Evolutionary conservation across 2,329 filamentous ascomycete species (phyloP).

Genomic region (Fusarium robinianum): DNA sequence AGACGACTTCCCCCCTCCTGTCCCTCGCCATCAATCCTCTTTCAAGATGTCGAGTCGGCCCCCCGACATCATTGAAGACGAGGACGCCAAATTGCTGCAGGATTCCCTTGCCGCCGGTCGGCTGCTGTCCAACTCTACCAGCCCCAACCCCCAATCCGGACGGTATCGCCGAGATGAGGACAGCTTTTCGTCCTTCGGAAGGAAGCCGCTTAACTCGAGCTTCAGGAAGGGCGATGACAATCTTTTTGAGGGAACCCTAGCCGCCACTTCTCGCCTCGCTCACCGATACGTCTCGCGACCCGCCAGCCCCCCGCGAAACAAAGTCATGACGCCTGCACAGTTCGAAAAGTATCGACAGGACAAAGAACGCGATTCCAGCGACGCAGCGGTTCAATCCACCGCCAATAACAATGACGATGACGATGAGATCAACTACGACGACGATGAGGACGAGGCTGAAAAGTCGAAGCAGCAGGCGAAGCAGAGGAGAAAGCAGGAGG

Average conservation of each 20-base stretch:
- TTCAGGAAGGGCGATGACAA: conserved; percentile 57
- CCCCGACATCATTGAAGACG: conserved; percentile 52
- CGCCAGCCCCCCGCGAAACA: conserved; percentile 58
- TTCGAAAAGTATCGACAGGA: conserved; percentile 82
- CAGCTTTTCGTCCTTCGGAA: conserved; percentile 40
- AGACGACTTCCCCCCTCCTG: conserved; percentile 46
- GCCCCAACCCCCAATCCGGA: conserved; percentile 21
- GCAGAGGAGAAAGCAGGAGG: conserved; percentile 85
- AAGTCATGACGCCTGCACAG: conserved; percentile 88
- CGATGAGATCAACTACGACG: conserved; percentile 68
- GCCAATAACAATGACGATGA: conserved; percentile 65
- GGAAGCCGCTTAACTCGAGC: conserved; percentile 35
- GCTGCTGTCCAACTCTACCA: conserved; percentile 45
- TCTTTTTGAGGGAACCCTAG: conserved; percentile 56
- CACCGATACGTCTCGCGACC: conserved; percentile 44
- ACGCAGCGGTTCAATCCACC: conserved; percentile 48
- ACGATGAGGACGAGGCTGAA: conserved; percentile 79
- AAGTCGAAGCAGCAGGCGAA: conserved; percentile 73
- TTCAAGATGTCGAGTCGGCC: conserved; percentile 42
- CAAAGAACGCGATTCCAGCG: conserved; percentile 61
- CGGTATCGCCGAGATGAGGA: conserved; percentile 50
- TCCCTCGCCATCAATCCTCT: conserved; percentile 46
- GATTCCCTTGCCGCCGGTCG: conserved; percentile 57
- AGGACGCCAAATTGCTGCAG: conserved; percentile 57
- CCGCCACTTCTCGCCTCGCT: conserved; percentile 44